Percentiles rank a stretch among this genome's conserved stretches.
These are phyloP conservation scores for Phyllosticta capitalensis DNA, from an alignment of 2,329 filamentous ascomycete species.

Conservation along the genomic window DNA sequence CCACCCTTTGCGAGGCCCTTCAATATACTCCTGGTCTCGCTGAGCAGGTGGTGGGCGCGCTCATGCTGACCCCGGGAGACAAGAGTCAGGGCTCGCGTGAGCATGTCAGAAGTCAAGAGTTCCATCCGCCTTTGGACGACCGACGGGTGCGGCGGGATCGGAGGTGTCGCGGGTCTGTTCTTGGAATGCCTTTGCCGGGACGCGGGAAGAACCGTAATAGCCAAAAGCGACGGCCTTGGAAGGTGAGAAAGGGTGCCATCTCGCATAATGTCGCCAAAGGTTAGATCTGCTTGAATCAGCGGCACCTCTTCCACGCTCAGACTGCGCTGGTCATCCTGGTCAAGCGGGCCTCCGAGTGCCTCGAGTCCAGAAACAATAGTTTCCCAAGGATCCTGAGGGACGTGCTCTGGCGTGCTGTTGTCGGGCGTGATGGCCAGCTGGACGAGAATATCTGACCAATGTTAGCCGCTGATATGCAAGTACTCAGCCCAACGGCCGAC, in stretches of 20 bases:
- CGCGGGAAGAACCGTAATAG: slow-evolving; percentile 86
- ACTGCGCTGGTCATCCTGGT: slow-evolving; percentile 74
- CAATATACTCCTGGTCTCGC: slow-evolving; percentile 87
- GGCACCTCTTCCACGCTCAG: slow-evolving; percentile 90
- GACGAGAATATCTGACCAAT: slow-evolving; percentile 66
- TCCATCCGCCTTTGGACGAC: slow-evolving; percentile 98
- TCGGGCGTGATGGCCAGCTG: slow-evolving; percentile 90
- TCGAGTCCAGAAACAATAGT: slow-evolving; percentile 92
- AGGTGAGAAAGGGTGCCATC: slow-evolving; percentile 80
- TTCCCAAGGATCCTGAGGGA: slow-evolving; percentile 94
- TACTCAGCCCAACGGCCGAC: slow-evolving; percentile 9
- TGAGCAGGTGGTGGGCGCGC: slow-evolving; percentile 80
- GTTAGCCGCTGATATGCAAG: slow-evolving; percentile 12
- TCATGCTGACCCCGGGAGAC: slow-evolving; percentile 90
- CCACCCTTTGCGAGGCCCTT: slow-evolving; percentile 94
- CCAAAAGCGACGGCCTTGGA: slow-evolving; percentile 78
- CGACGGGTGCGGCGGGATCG: slow-evolving; percentile 88
- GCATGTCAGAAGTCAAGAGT: slow-evolving; percentile 93
- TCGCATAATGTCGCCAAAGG: slow-evolving; percentile 84
- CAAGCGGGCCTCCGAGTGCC: slow-evolving; percentile 77
- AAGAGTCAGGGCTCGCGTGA: slow-evolving; percentile 81
- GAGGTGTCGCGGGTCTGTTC: slow-evolving; percentile 50
- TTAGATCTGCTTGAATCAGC: slow-evolving; percentile 86
- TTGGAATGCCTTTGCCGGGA: slow-evolving; percentile 37
- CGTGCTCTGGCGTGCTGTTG: slow-evolving; percentile 67